Base-by-base conservation (phyloP, 2,329 filamentous ascomycete genomes). In the Dactylellina leptospora region DNA sequence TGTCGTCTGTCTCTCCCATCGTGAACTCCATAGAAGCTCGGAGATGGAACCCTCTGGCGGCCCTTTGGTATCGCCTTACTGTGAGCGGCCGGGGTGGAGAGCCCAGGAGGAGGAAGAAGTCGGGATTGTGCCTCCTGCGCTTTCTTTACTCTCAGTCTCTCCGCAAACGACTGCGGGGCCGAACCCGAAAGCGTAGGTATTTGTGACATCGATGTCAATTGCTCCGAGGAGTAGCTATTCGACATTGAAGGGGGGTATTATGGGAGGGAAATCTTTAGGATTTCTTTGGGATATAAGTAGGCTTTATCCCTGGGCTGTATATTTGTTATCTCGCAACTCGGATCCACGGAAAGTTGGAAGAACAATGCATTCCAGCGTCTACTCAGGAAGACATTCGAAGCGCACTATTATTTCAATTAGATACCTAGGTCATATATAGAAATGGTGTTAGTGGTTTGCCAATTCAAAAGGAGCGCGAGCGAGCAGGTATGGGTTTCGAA, bases 281-380 rank as follows among this genome's bases (percentile, higher is more conserved):
- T 28, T 11, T 42, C 20, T 25, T n/a, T n/a, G n/a, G n/a, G n/a
- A n/a, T n/a, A n/a, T n/a, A n/a, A n/a, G n/a, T n/a, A n/a, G 16
- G 47, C 53, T 42, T 4, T 44, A 44, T 56, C 33, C 42, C 47
- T 30, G 11, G 56, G 30, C 36, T 33, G 42, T 42, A 30, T 20
- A 45, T 51, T 44, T 33, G 58, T 71, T 71, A 71, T 71, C 66
- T 71, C 66, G 66, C 66, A 58, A 71, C 58, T 63, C 60, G 66
- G 22, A 63, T 47, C 51, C 40, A 58, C 51, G 58, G 58, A 25
- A 54, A 28, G 25, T 58, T 59, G 23, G 38, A 54, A 30, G 27
- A 40, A 59, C 11, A 48, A 71, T 71, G 66, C 66, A 71, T 71
- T 71, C 66, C 66, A 63, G 51, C 59, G 66, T 71, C 45, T 53